phyloP scores from a whole-genome alignment of 192 early-diverging fungal species.

The Pecoramyces ruminantium region DNA sequence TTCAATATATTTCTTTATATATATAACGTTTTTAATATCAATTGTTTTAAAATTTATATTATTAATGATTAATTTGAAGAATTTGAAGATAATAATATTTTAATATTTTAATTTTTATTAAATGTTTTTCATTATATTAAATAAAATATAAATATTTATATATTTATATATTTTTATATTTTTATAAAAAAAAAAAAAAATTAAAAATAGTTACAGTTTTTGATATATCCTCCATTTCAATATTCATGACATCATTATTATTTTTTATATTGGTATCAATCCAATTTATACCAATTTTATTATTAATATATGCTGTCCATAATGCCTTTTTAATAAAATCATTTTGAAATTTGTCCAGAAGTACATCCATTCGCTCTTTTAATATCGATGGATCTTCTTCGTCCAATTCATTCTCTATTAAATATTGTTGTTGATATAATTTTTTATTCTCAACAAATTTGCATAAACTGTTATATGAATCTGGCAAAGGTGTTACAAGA shows the following conservation, averaged over 20 bases:
- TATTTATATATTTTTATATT: too few species aligned
- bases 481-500: neutral
- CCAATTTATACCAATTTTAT: neutral
- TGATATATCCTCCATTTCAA: neutral
- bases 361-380: neutral
- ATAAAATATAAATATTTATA: too few species aligned
- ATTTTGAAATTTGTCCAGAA: neutral
- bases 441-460: neutral
- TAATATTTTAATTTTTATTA: too few species aligned
- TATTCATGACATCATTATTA: neutral
- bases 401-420: neutral
- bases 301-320: neutral
- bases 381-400: neutral
- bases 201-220: neutral
- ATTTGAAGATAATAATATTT: too few species aligned
- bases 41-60: too few species aligned
- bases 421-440: neutral
- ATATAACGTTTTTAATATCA: too few species aligned
- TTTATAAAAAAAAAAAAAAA: too few species aligned
- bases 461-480: neutral
- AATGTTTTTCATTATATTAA: too few species aligned
- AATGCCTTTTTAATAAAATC: neutral
- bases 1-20: neutral
- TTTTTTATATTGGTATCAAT: neutral
- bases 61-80: too few species aligned